These are phyloP conservation scores for Mycosphaerelloides madeirae DNA, from an alignment of 2,329 filamentous ascomycete species.

Conservation along the genomic window DNA sequence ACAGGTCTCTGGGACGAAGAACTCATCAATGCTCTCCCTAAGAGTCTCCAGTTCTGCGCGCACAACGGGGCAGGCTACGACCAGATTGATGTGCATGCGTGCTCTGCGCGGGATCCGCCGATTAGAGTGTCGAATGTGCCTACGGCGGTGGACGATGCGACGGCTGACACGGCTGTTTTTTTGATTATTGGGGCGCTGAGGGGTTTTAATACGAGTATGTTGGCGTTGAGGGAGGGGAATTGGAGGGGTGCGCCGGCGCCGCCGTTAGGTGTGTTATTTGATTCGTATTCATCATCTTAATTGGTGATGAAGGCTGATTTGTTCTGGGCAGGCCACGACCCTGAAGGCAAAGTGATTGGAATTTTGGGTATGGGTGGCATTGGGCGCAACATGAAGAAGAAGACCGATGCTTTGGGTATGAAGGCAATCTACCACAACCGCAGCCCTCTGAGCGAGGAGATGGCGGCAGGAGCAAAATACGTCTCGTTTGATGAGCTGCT, in stretches of 20 bases:
- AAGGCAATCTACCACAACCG: conserved; percentile 71
- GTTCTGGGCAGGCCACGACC: conserved; percentile 59
- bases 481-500: conserved; percentile 71
- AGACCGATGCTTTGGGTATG: conserved; percentile 69
- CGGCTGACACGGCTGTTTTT: conserved; percentile 76
- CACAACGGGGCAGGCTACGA: conserved; percentile 73
- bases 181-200: conserved; percentile 75
- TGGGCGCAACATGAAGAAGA: conserved; percentile 69
- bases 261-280: conserved; percentile 36
- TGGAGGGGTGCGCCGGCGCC: conserved; percentile 59
- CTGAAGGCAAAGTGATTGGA: conserved; percentile 71
- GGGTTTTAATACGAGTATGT: conserved; percentile 64
- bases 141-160: conserved; percentile 75
- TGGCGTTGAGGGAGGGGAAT: conserved; percentile 58
- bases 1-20: conserved; percentile 70
- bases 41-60: conserved; percentile 37
- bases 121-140: conserved; percentile 76
- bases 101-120: conserved; percentile 54
- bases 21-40: conserved; percentile 51
- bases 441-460: conserved; percentile 52
- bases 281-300: too few species aligned
- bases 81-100: conserved; percentile 69
- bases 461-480: conserved; percentile 57
- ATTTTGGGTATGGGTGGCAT: conserved; percentile 86
- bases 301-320: too few species aligned